These are phyloP conservation scores for Penicillium verhagenii DNA, from an alignment of 495 filamentous ascomycete species.

Conservation along the genomic window DNA sequence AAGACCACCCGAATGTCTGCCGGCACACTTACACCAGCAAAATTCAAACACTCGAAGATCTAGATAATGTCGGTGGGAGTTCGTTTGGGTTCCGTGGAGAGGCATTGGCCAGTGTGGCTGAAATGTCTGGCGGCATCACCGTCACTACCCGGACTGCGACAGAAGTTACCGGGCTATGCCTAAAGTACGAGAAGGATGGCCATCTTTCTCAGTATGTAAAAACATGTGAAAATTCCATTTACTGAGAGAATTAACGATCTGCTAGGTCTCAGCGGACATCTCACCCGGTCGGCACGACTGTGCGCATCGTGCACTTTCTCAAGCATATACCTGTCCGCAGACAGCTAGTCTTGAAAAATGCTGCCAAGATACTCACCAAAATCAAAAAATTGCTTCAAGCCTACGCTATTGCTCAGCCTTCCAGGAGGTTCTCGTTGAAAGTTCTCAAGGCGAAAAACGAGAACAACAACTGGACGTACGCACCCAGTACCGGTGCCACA, in stretches of 20 bases:
- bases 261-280: slow-evolving; percentile 47
- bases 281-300: slow-evolving; percentile 76
- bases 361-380: slow-evolving; percentile 58
- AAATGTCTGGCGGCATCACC: slow-evolving; percentile 60
- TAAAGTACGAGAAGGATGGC: slow-evolving; percentile 54
- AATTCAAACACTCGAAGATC: slow-evolving; percentile 68
- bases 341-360: slow-evolving; percentile 61
- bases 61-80: slow-evolving; percentile 61
- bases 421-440: slow-evolving; percentile 63
- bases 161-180: slow-evolving; percentile 60
- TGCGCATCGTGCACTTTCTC: slow-evolving; percentile 68
- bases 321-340: slow-evolving; percentile 70
- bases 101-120: slow-evolving; percentile 75
- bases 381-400: slow-evolving; percentile 68
- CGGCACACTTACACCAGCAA: slow-evolving; percentile 82
- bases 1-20: slow-evolving; percentile 68
- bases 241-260: background rate
- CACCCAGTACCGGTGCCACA: slow-evolving; percentile 53
- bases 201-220: slow-evolving; percentile 41
- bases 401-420: slow-evolving; percentile 72
- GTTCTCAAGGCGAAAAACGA: slow-evolving; percentile 62
- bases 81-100: slow-evolving; percentile 86
- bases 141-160: slow-evolving; percentile 71
- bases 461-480: slow-evolving; percentile 69
- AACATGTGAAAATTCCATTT: background rate